Base-by-base conservation (phyloP, 208 protist species). In the Sergeia podlipaevii region DNA sequence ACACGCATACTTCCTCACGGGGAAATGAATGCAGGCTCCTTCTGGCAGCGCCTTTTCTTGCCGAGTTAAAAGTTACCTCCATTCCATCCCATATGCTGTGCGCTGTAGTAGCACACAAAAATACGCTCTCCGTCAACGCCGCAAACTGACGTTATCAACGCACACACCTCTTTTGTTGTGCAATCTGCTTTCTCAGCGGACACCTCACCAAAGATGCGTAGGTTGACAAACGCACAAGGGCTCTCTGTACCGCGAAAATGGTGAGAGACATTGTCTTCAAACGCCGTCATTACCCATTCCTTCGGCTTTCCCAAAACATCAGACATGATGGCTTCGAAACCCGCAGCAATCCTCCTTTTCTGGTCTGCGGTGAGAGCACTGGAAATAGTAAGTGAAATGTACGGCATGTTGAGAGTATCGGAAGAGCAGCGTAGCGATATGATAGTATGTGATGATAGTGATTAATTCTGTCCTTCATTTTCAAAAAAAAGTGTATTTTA, bases 201-300 rank as follows among this genome's bases (percentile, higher is more conserved):
- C 44, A 59, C 54, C 6, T 38, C 41, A 17, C 62, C 62, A n/a
- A 23, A 43, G 13, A 51, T 57, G 34, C 65, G 54, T 5, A 76
- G 57, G 23, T 58, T 50, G 23, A 76, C 43, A 37, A 45, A 62
- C 43, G 54, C 63, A 8, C 20, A 39, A 4, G 70, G 70, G 3
- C 54, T 59, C 10, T 53, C 65, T 20, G 51, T 50, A 39, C 33
- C 45, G 30, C 32, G 53, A 36, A 68, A 71, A 13, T 32, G 15
- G 17, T 64, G 62, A 34, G 51, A 43, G 4, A 52, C 53, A 15
- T 56, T 39, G 23, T 72, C 57, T 26, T 77, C 39, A 38, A 71
- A 70, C 21, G 55, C 54, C 29, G 45, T 64, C 70, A 77, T 77
- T 23, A 72, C 59, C 47, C 54, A 65, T 10, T 60, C 38, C 17